Conservation (phyloP, 768 basidiomycete genomes). For the Russula abietina region DNA sequence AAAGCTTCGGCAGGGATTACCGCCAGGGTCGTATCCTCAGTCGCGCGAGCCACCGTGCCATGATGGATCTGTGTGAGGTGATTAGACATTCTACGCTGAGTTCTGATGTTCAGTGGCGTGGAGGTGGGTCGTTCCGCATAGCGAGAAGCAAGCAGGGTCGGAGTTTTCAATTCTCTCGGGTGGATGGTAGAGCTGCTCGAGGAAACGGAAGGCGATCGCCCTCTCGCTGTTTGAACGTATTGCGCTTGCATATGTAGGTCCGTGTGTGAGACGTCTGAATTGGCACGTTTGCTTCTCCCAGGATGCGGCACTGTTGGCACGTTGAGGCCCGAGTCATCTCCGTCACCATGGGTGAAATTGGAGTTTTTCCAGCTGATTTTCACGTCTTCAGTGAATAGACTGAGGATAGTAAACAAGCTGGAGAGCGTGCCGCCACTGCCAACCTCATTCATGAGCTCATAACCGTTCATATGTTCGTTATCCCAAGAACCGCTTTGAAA, state of each 20-base stretch:
- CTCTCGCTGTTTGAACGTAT: constrained; percentile 29
- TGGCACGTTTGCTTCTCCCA: constrained; percentile 35
- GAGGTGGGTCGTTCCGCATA: constrained; percentile 15
- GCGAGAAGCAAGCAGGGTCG: constrained; percentile 24
- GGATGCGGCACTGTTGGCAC: constrained; percentile 17
- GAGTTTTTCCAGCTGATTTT: constrained; percentile 86
- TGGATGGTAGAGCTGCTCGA: constrained; percentile 69
- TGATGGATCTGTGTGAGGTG: constrained; percentile 41
- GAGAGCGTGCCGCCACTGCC: constrained; percentile 92
- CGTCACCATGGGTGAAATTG: constrained; percentile 25
- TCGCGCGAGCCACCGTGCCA: constrained; percentile 86
- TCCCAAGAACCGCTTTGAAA: constrained; percentile 61
- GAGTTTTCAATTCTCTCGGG: constrained; percentile 33
- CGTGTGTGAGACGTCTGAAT: constrained; percentile 62
- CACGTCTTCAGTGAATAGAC: constrained; percentile 92
- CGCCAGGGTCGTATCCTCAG: constrained; percentile 92
- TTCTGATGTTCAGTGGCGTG: constrained; percentile 11
- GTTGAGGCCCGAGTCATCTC: constrained; percentile 21
- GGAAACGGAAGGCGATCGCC: constrained; percentile 53
- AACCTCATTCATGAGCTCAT: constrained; percentile 94
- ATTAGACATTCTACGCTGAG: constrained; percentile 7
- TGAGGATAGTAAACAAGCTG: constrained; percentile 93
- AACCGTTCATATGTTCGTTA: constrained; percentile 87
- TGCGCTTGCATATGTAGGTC: constrained; percentile 37
- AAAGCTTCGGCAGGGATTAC: constrained; percentile 99